phyloP scores from a whole-genome alignment of 2,329 filamentous ascomycete species.

The Endocalyx cinctus region DNA sequence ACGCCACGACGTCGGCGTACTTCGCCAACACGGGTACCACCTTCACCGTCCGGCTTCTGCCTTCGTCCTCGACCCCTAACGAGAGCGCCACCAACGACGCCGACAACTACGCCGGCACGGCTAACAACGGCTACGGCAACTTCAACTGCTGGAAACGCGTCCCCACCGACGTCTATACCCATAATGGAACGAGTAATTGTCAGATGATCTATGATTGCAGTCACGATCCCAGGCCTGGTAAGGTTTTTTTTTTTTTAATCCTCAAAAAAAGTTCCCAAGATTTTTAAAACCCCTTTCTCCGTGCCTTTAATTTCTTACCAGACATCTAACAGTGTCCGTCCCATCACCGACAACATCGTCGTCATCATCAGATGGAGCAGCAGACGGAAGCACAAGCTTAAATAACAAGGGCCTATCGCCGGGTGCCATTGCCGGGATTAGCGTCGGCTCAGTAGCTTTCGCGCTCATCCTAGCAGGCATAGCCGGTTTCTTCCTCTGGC shows the following conservation, averaged over 20 bases:
- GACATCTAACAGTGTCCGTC: too few species aligned
- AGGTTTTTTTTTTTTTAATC: not conserved
- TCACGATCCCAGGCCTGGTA: not conserved
- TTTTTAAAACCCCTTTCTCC: too few species aligned
- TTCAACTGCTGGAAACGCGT: not conserved
- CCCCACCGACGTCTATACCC: not conserved
- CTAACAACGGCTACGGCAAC: not conserved
- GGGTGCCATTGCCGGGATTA: not conserved
- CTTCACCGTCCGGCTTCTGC: not conserved
- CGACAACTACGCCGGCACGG: not conserved
- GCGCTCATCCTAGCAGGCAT: not conserved
- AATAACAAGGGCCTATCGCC: not conserved
- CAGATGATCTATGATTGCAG: not conserved
- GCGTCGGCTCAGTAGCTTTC: not conserved
- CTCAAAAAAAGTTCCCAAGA: too few species aligned
- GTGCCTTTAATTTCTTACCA: too few species aligned
- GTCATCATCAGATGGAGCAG: too few species aligned
- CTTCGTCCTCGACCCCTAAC: too few species aligned
- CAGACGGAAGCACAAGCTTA: too few species aligned
- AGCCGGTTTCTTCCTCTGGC: not conserved
- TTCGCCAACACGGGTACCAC: not conserved
- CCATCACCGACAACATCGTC: too few species aligned
- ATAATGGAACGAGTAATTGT: not conserved
- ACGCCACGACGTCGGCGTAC: constrained; percentile 2
- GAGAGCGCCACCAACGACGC: not conserved